Evolutionary conservation across 208 protist genomes (phyloP), one percentile per base, ranked within the genome.

Genomic region (Acanthamoeba castellanii): DNA sequence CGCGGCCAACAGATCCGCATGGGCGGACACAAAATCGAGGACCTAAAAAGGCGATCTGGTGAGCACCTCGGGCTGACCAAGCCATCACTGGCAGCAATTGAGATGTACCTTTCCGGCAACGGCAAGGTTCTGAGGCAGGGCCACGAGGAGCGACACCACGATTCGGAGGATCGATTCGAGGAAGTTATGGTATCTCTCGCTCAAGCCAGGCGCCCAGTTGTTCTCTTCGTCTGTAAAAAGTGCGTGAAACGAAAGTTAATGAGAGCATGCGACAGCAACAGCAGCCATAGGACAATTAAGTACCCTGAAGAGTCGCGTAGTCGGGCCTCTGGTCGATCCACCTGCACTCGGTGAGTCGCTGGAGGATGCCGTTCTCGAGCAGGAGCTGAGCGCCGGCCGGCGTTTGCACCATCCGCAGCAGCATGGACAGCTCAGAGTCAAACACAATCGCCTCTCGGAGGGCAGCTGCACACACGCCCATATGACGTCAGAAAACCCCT

Each of bases 321-420:
- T 94, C 91, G 20, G 91, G 91, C 32, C 91, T 34, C 64, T 94
- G 91, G 47, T 94, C 91, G 50, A 94, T 55, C 47, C 47, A 94
- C 91, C 85, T 32, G 47, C 91, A 94, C 20, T 85, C 91, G 42
- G 50, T 94, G 30, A 94, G 72, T 13, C 55, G 91, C 32, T 94
- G 91, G 47, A 94, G 50, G 27, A 94, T 57, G 50, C 91, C 91
- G 45, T 94, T 85, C 37, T 94, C 91, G 27, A 94, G 32, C 47
- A 94, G 72, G 9, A 94, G 25, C 30, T 64, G 47, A 30, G 91
- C 91, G 18, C 91, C 91, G 13, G 22, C 32, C 16, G 27, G 72
- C 42, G 91, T 94, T n/a, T 85, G 91, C 50, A 70, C 91, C 55
- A 94, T 94, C 27, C 70, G 68, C 50, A 85, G 7, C 42, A 94